Percentiles rank a stretch among this genome's conserved stretches.
These are phyloP conservation scores for Yarrowia phangngaensis DNA, from an alignment of 805 yeast species.

Conservation along the genomic window DNA sequence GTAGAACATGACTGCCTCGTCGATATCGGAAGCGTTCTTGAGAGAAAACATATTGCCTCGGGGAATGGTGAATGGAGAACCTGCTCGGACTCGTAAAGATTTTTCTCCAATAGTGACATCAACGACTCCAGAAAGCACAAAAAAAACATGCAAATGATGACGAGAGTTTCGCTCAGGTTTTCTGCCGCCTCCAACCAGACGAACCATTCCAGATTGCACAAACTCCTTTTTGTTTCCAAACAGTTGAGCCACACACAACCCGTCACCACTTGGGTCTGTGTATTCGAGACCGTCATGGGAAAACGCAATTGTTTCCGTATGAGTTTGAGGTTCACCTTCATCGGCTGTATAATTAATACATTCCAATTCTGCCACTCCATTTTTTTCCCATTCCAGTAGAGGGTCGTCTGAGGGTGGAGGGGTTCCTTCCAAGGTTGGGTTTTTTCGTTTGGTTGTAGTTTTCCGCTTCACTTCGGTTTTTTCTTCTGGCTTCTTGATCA, in stretches of 20 bases:
- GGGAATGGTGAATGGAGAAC: slow-evolving; percentile 80
- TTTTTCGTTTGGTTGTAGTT: neutral
- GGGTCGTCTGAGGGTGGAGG: no score
- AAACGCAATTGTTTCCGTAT: neutral
- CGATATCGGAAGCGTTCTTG: slow-evolving; percentile 51
- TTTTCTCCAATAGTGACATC: slow-evolving; percentile 62
- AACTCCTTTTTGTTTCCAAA: slow-evolving; percentile 20
- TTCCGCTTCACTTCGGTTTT: neutral
- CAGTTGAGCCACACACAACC: slow-evolving; percentile 22
- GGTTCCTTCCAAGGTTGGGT: neutral
- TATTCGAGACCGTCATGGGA: slow-evolving; percentile 3
- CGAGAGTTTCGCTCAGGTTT: slow-evolving; percentile 61
- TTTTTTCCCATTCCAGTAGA: neutral
- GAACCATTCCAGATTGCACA: slow-evolving; percentile 15
- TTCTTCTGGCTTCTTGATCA: neutral
- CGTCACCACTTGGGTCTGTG: slow-evolving; percentile 9
- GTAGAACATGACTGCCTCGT: slow-evolving; percentile 63
- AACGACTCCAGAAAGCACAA: slow-evolving; percentile 64
- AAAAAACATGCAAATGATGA: slow-evolving; percentile 67
- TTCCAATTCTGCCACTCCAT: neutral
- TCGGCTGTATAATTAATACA: slow-evolving; percentile 2
- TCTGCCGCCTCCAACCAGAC: slow-evolving; percentile 44
- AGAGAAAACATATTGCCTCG: slow-evolving; percentile 70
- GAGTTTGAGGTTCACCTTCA: slow-evolving; percentile 5
- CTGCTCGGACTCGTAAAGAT: slow-evolving; percentile 58